Evolutionary conservation across 805 yeast species (phyloP), one percentile per base, ranked within the genome.

Genomic region (Saturnispora ahearnii): DNA sequence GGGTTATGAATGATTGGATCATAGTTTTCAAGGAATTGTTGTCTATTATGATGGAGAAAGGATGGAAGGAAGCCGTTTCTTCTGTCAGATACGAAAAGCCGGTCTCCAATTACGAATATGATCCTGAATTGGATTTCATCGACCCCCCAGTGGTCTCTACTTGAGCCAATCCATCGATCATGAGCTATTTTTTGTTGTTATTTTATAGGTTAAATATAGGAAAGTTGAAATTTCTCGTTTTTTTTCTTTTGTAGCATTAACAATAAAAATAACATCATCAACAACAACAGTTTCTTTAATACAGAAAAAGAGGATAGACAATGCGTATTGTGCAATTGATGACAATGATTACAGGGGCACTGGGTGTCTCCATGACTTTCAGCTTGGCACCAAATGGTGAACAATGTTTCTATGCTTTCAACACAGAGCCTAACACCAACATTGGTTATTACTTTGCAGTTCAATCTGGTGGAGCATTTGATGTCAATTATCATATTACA

Each of bases 391-490:
- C 96, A 12, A 83, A 81, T 58, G 93, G 83, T 51, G 72, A 73
- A 51, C 69, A 80, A 45, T 87, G 96, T 63, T 86, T 73, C 68
- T 86, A 82, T 66, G 75, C 82, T 31, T 77, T 81, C 63, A 84
- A 88, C 50, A 75, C 76, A 46, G 70, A 74, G 53, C 77, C 78
- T 5, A 72, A 75, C 57, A 70, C 84, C 44, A 78, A 74, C 53
- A 73, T 88, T 50, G 83, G 84, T 37, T 87, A 80, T 64, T 83
- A 85, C 63, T 87, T 86, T 72, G 87, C 95, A 13, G 96, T 88
- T 56, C 84, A 84, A 68, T 69, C 82, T 32, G 93, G 90, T 50
- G 88, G 93, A 18, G 70, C 84, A 36, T 85, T 83, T 60, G 95
- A 87, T 62, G 82, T 84, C 48, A 93, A 86, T 62, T 87, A 87